Base-by-base conservation (phyloP, 352 stramenopile species). In the Phytophthora pinifolia region DNA sequence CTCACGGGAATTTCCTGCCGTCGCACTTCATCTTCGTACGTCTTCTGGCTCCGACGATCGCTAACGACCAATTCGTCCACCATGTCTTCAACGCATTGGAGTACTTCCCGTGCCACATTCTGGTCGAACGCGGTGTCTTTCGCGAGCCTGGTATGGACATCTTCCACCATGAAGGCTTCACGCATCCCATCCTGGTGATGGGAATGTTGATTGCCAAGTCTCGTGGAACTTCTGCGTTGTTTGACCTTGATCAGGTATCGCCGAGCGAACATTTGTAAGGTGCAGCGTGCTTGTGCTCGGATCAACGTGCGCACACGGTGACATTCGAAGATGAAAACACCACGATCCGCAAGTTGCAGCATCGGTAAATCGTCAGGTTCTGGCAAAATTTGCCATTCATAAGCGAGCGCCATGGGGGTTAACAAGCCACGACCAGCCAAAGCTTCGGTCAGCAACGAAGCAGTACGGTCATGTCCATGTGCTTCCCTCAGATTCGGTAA, bases 261-360 rank as follows among this genome's bases (percentile, higher is more conserved):
- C 10, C 67, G 55, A 34, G 37, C 29, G 41, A 58, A 62, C 54
- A 83, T 80, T 66, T 80, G 70, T 2, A 83, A 43, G 18, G 65
- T 67, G 7, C 47, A 12, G 12, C 44, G 47, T 0, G 73, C 73
- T 33, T 80, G 67, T 15, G 58, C 30, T 27, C 61, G 36, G n/a
- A 83, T 72, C 12, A 31, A 59, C 1, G 13, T 25, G 14, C 59
- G 61, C 9, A 42, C 36, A 34, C 46, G 45, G 55, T 83, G 70
- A 9, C 58, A 67, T 43, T 78, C 73, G 27, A 65, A 83, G 14
- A 83, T 62, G n/a, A 83, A 66, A 14, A 62, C 46, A 2, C 70
- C 67, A 14, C 73, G 67, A 32, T 68, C 58, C 9, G 73, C 59
- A 46, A 79, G 72, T 8, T 61, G 59, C 4, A 83, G 41, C 12